Evolutionary conservation across 2,329 filamentous ascomycete genomes (phyloP), one percentile per base, ranked within the genome.

Genomic region (Pseudogymnoascus destructans): DNA sequence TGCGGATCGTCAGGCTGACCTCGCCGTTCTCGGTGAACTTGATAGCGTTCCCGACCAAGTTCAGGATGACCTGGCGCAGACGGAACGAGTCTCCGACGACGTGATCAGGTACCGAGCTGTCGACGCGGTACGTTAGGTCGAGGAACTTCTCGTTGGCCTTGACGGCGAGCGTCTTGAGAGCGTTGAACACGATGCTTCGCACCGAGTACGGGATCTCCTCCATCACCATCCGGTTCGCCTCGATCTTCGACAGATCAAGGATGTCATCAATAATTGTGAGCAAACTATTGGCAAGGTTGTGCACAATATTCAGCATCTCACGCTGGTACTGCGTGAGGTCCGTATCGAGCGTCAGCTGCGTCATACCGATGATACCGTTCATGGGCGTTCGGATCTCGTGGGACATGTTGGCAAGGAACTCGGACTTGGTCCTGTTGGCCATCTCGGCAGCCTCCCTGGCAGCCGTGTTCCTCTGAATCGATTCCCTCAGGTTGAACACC

Each of bases 281-380:
- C 66, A 98, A 75, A 73, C 92, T 95, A 74, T 96, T 96, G 64
- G 92, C 93, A 64, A 97, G 77, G 68, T 95, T 95, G 73, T 96
- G 92, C 65, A 98, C 92, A 67, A 96, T 95, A 66, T 96, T 97
- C 71, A 97, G 76, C 92, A 97, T 97, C 74, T 98, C 93, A 65
- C 93, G 85, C 68, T 96, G 93, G 67, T 95, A 95, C 68, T 91
- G 88, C 49, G 91, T 95, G 60, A 98, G 77, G 69, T 97, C 86
- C 36, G 92, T 96, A 70, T 98, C 93, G 58, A 98, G 79, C 1
- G 93, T 96, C 59, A 98, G 78, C 71, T 96, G 91, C 2, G 91
- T 96, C 92, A 97, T 96, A 68, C 91, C 91, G 65, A 96, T 95
- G 69, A 96, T 96, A 66, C 91, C 91, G 74, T 96, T 95, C 80